Evolutionary conservation across 768 basidiomycete species (phyloP), one percentile per base, ranked within the genome.

Genomic region (Psilocybe azurescens): DNA sequence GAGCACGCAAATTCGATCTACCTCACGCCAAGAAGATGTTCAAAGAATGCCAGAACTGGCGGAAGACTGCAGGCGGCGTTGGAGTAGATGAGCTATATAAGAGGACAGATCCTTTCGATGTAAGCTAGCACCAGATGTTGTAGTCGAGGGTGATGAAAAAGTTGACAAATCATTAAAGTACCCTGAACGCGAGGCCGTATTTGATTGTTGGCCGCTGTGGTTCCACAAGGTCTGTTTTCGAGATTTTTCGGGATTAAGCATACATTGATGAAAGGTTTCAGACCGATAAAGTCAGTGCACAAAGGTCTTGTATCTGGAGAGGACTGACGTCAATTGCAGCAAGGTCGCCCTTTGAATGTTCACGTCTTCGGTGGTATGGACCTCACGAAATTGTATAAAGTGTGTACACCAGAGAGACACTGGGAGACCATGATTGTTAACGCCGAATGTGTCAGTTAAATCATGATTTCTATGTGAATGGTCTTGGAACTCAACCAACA

Each of bases 141-240:
- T 28, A 38, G 3, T 16, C 2, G 56, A 46, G 39, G 56, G 47
- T 29, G 14, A 18, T 36, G 32, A 29, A 54, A 14, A 38, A 18
- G 18, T 11, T 32, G 55, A 47, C 38, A 11, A 51, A 55, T 51
- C 11, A 13, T n/a, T 33, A 32, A 48, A 93, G 90, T 93, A 87
- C 67, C 89, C 89, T 1, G 88, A 86, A 64, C 85, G 90, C 48
- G 81, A 85, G 55, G 81, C 82, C 1, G 85, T 92, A 6, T 90
- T 91, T 65, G 84, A 89, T 56, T 86, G 83, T 63, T 93, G 90
- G 90, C 89, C 89, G 3, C 83, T 91, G 79, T 91, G 84, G 78
- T 91, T 89, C 67, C 90, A 93, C 73, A 91, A 91, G 78, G 89
- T 85, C 54, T 32, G 81, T 64, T 53, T 14, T 28, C 36, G 65